phyloP scores from a whole-genome alignment of 495 filamentous ascomycete genomes.

The Talaromyces borbonicus region DNA sequence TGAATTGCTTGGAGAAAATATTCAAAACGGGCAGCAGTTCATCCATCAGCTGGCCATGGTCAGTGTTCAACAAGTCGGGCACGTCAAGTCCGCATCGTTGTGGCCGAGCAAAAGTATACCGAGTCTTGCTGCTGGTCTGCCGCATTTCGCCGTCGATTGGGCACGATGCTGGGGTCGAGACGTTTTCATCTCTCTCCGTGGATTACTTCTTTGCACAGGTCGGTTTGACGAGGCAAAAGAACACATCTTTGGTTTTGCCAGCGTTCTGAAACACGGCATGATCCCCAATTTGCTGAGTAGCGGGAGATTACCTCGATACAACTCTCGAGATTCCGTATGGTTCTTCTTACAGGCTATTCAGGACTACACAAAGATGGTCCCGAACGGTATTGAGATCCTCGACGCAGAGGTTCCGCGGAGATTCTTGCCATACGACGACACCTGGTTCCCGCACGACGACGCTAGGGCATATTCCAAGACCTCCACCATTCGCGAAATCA shows the following conservation, averaged over 20 bases:
- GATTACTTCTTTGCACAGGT: conserved; percentile 79
- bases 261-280: conserved; percentile 97
- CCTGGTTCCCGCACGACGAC: conserved; percentile 76
- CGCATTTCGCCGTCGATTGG: conserved; percentile 92
- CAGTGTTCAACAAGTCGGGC: conserved; percentile 79
- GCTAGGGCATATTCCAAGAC: conserved; percentile 72
- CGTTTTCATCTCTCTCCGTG: conserved; percentile 89
- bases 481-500: conserved; percentile 74
- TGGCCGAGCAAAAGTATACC: conserved; percentile 78
- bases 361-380: conserved; percentile 79
- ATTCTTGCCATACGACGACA: conserved; percentile 94
- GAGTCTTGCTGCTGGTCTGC: conserved; percentile 84
- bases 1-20: conserved; percentile 64
- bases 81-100: conserved; percentile 79
- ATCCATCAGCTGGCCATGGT: conserved; percentile 79
- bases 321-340: conserved; percentile 93
- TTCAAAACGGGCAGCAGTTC: conserved; percentile 75
- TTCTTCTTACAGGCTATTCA: conserved; percentile 94
- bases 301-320: conserved; percentile 87
- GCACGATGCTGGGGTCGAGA: conserved; percentile 96
- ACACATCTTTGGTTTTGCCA: conserved; percentile 92
- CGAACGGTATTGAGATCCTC: conserved; percentile 64
- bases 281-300: conserved; percentile 87
- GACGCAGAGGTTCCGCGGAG: conserved; percentile 69
- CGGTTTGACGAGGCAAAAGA: conserved; percentile 81